These are phyloP conservation scores for Nyssa sinensis DNA, from an alignment of 148 eudicot species.

Conservation along the genomic window DNA sequence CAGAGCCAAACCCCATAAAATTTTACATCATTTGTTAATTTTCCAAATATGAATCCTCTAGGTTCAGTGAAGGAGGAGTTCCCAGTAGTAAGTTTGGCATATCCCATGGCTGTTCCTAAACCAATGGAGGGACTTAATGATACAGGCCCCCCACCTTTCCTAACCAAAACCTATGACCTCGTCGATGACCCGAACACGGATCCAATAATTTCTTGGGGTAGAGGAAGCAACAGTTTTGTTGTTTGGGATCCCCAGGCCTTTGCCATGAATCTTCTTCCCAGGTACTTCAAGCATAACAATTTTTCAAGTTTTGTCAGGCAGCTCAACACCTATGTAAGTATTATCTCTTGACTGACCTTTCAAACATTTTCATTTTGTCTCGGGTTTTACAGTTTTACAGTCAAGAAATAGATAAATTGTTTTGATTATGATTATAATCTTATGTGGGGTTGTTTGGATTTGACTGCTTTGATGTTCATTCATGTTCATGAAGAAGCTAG, in stretches of 20 bases:
- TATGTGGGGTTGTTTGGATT: neutral
- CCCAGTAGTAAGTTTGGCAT: neutral
- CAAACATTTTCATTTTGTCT: no score
- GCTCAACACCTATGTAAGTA: constrained; percentile 53
- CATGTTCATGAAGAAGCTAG: no score
- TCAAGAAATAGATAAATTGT: neutral
- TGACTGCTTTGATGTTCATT: neutral
- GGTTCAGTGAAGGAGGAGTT: constrained; percentile 21
- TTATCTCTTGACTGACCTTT: no score
- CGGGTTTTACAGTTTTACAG: no score
- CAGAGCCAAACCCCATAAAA: no score
- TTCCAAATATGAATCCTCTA: constrained; percentile 21
- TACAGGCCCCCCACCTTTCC: constrained; percentile 49
- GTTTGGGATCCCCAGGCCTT: constrained; percentile 53
- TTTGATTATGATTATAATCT: neutral
- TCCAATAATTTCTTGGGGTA: constrained; percentile 44
- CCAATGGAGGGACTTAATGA: constrained; percentile 46
- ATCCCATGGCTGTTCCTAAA: constrained; percentile 23
- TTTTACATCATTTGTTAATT: neutral
- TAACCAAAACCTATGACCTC: constrained; percentile 49
- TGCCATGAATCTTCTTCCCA: constrained; percentile 42
- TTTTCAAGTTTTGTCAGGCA: constrained; percentile 56
- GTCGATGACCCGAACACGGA: constrained; percentile 42
- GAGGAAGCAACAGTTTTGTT: constrained; percentile 52
- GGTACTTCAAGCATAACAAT: constrained; percentile 46